Evolutionary conservation across 345 rosid genomes (phyloP), one percentile per base, ranked within the genome.

Genomic region (Aegle marmelos): DNA sequence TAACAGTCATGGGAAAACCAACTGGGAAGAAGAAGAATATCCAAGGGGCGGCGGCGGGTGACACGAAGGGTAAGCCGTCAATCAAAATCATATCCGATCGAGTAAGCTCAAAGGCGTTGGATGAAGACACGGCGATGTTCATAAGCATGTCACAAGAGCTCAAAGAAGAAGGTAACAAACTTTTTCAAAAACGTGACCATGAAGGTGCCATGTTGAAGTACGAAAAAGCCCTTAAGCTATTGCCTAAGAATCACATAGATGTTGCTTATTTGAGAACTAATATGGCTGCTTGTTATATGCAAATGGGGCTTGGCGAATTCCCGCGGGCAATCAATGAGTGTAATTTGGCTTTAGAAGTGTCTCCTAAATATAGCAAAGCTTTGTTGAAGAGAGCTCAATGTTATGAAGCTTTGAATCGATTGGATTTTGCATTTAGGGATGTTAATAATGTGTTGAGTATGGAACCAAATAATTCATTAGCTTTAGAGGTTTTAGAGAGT

Each of bases 201-300:
- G 99, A 96, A 89, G 99, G 99, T 13, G 99, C 99, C 68, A 89
- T 96, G 95, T 79, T 93, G 65, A 91, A 94, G 80, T 96, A 79
- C 48, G 98, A 96, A 79, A 96, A 96, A 79, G 98, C 98, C 76
- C 88, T 96, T 73, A 96, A 94, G 83, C 89, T 96, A 19, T 88
- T 96, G 62, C 99, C 99, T 0, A 87, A 74, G 24, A 94, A 84
- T 57, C 98, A 96, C 36, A 89, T 91, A 31, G 98, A 94, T 72
- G 89, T 92, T 1, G 98, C 98, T 56, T 90, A 90, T 86, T 82
- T 96, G 61, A 91, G 91, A 61, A 90, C 85, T 67, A 89, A 90
- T 56, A 96, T 96, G 98, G 99, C 99, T 30, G 84, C 90, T 70
- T 94, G 98, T 76, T 96, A 92, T 82, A 96, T 94, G 97, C 97